Evolutionary conservation across 1,284 basidiomycete species (phyloP), one percentile per base, ranked within the genome.

Genomic region (Exobasidium cylindrosporum): DNA sequence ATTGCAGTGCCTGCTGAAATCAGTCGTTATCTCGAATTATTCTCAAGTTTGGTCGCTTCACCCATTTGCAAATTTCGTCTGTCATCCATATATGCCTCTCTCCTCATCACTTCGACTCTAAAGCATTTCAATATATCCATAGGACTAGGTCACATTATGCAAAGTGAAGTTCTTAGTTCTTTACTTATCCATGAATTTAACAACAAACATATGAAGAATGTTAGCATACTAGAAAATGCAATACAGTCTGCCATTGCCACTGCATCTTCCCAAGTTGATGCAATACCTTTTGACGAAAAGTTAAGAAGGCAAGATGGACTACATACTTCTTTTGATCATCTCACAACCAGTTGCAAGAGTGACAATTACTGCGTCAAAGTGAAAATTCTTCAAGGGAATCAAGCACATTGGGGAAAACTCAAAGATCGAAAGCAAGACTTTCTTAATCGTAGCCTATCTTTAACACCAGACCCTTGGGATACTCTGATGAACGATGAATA

Each of bases 41-140:
- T 77, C 1, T 63, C 72, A 14, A 64, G 63, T 21, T 54, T 78
- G 7, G 49, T 63, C 5, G 62, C 66, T 1, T 71, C 68, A 5
- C 73, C 70, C 2, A 63, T 75, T 23, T 60, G 65, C 21, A 58
- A 73, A 46, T 60, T 78, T 24, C 68, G 76, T 49, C 63, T 78
- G 29, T 73, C 72, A 3, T 69, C 73, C 0, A 60, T 65, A 3
- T 73, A 77, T 57, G 67, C 72, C 7, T 64, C 73, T 24, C 57
- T 78, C 0, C 67, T 67, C 26, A 62, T 78, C 57, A 63, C 69
- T 63, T 2, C 44, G n/a, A 17, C 4, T 6, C 44, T 14, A 24
- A 28, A 21, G 4, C 14, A 21, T 6, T 43, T 30, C 54, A 63
- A 59, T 21, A 57, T 62, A 7, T 26, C 50, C 10, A 11, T 11